A percentile compares a stretch with the other conserved stretches of the same genome.
Evolutionary conservation across 768 basidiomycete genomes (phyloP).

Genomic region (Rhizopogon vinicolor): DNA sequence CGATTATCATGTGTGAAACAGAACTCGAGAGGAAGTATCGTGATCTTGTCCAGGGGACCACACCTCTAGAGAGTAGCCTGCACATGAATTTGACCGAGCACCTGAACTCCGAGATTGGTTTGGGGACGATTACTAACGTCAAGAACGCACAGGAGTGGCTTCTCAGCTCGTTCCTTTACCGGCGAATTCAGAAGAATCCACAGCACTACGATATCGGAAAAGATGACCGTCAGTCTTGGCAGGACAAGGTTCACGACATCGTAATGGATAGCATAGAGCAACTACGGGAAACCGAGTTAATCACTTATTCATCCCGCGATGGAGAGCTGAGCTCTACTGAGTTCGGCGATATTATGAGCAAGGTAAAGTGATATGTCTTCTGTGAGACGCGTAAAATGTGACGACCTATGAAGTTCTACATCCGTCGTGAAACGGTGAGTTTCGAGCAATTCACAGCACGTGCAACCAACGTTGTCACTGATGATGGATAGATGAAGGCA

Average conservation of each 20-base stretch:
- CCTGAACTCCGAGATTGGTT: conserved; percentile 88
- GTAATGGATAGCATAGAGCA: conserved; percentile 61
- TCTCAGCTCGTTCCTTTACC: conserved; percentile 79
- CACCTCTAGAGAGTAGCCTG: conserved; percentile 79
- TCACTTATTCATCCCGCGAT: conserved; percentile 40
- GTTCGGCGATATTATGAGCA: conserved; percentile 85
- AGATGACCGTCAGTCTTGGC: conserved; percentile 55
- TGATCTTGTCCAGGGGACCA: conserved; percentile 62
- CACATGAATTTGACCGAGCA: conserved; percentile 86
- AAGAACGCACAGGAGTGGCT: conserved; percentile 80
- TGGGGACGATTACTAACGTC: conserved; percentile 74
- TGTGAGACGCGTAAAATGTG: conserved; percentile 3
- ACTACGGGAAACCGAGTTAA: conserved; percentile 57
- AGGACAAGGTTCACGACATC: conserved; percentile 66
- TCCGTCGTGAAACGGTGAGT: conserved; percentile 62
- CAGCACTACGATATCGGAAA: conserved; percentile 65
- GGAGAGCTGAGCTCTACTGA: conserved; percentile 58
- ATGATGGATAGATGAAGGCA: conserved; percentile 52
- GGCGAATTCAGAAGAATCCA: conserved; percentile 83
- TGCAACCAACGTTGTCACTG: background rate
- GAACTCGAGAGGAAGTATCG: conserved; percentile 71
- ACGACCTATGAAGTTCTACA: conserved; percentile 53
- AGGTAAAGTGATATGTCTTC: conserved; percentile 36
- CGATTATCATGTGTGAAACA: conserved; percentile 77
- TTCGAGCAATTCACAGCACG: background rate